A percentile compares a stretch with the other conserved stretches of the same genome.
Conservation (phyloP, 495 filamentous ascomycete genomes). For the Cercophora scortea region DNA sequence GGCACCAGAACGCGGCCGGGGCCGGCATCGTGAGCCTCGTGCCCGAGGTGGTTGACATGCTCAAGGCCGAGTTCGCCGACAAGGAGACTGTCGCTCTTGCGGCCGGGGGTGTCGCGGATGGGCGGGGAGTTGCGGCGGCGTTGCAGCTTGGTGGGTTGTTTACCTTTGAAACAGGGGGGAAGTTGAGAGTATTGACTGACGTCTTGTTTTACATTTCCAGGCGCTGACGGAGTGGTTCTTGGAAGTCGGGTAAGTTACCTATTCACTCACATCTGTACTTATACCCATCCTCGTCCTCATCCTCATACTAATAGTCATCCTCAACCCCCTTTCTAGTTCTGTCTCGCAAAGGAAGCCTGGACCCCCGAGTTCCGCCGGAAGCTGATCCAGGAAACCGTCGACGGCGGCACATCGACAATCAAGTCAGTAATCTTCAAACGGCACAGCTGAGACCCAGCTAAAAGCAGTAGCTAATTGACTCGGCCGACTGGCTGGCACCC, state of each 20-base stretch:
- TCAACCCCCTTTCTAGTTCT: constrained; percentile 28
- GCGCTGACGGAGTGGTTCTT: constrained; percentile 57
- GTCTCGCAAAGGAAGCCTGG: constrained; percentile 47
- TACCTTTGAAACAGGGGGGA: not conserved
- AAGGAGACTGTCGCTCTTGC: constrained; percentile 52
- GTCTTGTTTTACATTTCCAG: constrained; percentile 4
- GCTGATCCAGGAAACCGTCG: constrained; percentile 50
- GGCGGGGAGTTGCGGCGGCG: constrained; percentile 55
- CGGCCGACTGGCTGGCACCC: too few relatives aligned
- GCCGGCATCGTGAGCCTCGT: constrained; percentile 46
- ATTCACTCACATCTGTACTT: not conserved
- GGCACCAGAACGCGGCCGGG: constrained; percentile 55
- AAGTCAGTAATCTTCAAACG: too few relatives aligned
- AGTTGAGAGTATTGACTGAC: not conserved
- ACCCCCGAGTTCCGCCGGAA: constrained; percentile 53
- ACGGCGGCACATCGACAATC: constrained; percentile 58
- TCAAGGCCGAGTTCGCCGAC: constrained; percentile 30
- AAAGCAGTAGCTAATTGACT: not conserved
- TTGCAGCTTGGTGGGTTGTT: constrained; percentile 47
- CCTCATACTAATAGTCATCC: constrained; percentile 6
- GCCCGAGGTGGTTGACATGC: constrained; percentile 39
- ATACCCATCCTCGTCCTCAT: too few relatives aligned
- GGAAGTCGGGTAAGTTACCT: constrained; percentile 52
- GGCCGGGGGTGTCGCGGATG: constrained; percentile 66
- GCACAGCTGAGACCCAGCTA: too few relatives aligned